phyloP scores from a whole-genome alignment of 2,329 filamentous ascomycete genomes.

The Cladophialophora bantiana region DNA sequence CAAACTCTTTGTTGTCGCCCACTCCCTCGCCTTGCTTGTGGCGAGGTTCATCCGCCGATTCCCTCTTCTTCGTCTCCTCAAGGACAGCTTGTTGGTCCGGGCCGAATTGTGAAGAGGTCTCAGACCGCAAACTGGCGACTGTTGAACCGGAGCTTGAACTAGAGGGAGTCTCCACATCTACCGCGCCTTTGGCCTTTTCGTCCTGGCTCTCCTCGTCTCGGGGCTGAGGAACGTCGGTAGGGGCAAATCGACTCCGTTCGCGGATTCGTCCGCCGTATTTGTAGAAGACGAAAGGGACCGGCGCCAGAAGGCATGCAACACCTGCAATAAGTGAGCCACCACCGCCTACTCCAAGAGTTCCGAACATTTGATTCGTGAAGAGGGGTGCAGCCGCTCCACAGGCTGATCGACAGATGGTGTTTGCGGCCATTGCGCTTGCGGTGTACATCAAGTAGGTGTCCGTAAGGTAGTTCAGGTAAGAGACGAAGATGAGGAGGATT shows the following conservation, averaged over 20 bases:
- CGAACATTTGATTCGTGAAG: constrained; percentile 57
- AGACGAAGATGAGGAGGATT: constrained; percentile 52
- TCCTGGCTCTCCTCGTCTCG: constrained; percentile 33
- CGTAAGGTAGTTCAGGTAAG: constrained; percentile 53
- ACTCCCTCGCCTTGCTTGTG: neutral
- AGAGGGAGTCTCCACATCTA: constrained; percentile 3
- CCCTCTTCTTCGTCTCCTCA: constrained; percentile 2
- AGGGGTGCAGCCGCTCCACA: constrained; percentile 58
- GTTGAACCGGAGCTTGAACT: constrained; percentile 18
- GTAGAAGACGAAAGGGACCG: constrained; percentile 55
- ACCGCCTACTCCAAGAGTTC: constrained; percentile 56
- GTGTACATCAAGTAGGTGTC: constrained; percentile 55
- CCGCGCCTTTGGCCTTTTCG: neutral
- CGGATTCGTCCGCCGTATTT: constrained; percentile 52
- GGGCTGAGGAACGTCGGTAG: constrained; percentile 10
- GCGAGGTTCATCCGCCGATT: neutral
- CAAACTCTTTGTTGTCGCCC: neutral
- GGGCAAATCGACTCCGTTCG: constrained; percentile 58
- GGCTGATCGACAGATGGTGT: constrained; percentile 55
- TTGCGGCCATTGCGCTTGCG: constrained; percentile 54
- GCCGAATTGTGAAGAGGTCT: neutral
- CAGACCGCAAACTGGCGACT: neutral
- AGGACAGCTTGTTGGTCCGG: neutral
- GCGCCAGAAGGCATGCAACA: constrained; percentile 53
- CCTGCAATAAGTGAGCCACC: constrained; percentile 56